Percentiles rank a stretch among this genome's conserved stretches.
Evolutionary conservation across 352 stramenopile species (phyloP).

Genomic region (Pythium brachiatum): DNA sequence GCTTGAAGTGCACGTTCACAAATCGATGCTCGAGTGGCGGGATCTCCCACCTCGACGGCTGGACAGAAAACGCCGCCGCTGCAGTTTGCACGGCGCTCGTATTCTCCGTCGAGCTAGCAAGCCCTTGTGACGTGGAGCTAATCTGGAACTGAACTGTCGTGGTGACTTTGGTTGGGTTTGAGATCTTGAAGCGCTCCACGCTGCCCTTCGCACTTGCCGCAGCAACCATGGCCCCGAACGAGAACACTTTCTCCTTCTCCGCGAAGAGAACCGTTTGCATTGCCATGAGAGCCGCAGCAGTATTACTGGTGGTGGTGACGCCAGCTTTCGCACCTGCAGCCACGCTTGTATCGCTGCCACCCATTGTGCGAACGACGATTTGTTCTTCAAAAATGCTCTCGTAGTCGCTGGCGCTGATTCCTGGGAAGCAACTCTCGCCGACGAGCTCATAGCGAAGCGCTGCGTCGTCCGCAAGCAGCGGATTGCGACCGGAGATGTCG

Average conservation of each 20-base stretch:
- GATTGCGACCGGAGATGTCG: conserved; percentile 76
- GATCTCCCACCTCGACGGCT: conserved; percentile 91
- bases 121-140: background rate
- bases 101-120: background rate
- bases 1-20: conserved; percentile 93
- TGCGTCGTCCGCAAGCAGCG: conserved; percentile 28
- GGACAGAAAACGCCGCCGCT: conserved; percentile 73
- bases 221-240: conserved; percentile 83
- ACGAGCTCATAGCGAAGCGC: conserved; percentile 83
- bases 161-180: conserved; percentile 94
- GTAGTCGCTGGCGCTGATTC: conserved; percentile 84
- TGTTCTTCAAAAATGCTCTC: conserved; percentile 96
- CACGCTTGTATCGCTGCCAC: conserved; percentile 25
- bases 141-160: conserved; percentile 87
- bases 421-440: conserved; percentile 93
- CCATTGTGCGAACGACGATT: conserved; percentile 83
- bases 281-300: conserved; percentile 14
- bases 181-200: conserved; percentile 93
- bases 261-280: conserved; percentile 77
- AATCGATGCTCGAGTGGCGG: conserved; percentile 93
- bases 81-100: background rate
- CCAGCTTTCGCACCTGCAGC: background rate
- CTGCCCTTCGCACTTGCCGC: conserved; percentile 66
- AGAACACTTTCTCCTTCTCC: conserved; percentile 85
- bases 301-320: background rate